These are phyloP conservation scores for Phytophthora idaei DNA, from an alignment of 352 stramenopile genomes.

Conservation along the genomic window DNA sequence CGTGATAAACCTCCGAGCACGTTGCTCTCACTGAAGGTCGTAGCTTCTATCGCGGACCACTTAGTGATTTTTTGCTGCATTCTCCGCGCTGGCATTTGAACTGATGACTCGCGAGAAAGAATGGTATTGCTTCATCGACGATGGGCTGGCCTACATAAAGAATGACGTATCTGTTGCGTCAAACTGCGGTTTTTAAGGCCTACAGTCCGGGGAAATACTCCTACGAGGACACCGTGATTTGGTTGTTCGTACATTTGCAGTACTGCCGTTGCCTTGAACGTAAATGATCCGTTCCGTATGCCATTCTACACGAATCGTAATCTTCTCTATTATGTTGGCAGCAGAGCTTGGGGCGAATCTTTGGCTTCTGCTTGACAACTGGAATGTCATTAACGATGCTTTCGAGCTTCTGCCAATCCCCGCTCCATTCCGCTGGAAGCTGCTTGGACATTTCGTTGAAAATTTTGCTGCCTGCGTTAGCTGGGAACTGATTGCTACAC, in stretches of 20 bases:
- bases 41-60: no score
- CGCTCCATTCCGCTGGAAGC: constrained; percentile 36
- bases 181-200: constrained; percentile 36
- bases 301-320: constrained; percentile 47
- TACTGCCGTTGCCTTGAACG: constrained; percentile 56
- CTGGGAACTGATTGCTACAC: constrained; percentile 41
- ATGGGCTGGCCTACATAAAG: constrained; percentile 28
- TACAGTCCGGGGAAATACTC: constrained; percentile 31
- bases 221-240: constrained; percentile 51
- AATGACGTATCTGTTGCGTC: neutral
- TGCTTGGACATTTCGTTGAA: constrained; percentile 41
- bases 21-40: no score
- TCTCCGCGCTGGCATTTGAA: constrained; percentile 40
- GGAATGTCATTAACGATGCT: constrained; percentile 25
- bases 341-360: constrained; percentile 32
- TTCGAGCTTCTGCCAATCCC: constrained; percentile 48
- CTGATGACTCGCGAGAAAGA: constrained; percentile 25
- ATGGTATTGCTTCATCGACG: constrained; percentile 48
- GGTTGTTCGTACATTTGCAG: constrained; percentile 54
- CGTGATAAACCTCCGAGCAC: no score
- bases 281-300: constrained; percentile 53
- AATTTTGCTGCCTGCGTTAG: constrained; percentile 25
- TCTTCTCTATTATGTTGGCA: constrained; percentile 34
- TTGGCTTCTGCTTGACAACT: constrained; percentile 44
- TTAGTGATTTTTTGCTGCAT: constrained; percentile 1